These are phyloP conservation scores for Blastobotrys elegans DNA, from an alignment of 1,139 yeast genomes.

Conservation along the genomic window DNA sequence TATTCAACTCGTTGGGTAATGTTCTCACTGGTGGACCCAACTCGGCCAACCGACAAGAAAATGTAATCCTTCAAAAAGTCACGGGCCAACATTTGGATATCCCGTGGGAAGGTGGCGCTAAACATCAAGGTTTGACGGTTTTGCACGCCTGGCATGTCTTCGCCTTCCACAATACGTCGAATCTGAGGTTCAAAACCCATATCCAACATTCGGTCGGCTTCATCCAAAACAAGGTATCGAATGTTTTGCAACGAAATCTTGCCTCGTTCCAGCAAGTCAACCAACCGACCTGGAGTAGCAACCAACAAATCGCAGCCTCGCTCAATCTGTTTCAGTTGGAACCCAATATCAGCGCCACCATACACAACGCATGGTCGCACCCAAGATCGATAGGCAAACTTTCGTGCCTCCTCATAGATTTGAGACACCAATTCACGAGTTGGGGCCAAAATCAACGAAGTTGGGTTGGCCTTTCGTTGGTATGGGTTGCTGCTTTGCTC, in stretches of 20 bases:
- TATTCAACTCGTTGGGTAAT: constrained; percentile 89
- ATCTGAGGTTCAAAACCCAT: constrained; percentile 99
- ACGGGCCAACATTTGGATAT: constrained; percentile 93
- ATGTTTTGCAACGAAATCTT: constrained; percentile 82
- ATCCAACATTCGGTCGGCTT: constrained; percentile 99
- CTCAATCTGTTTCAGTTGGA: constrained; percentile 83
- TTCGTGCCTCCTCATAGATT: constrained; percentile 91
- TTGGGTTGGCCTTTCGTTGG: constrained; percentile 78
- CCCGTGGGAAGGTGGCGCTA: constrained; percentile 98
- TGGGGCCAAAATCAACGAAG: constrained; percentile 94
- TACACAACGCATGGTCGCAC: constrained; percentile 94
- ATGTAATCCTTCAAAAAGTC: constrained; percentile 95
- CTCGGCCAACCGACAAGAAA: constrained; percentile 96
- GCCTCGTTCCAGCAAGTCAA: constrained; percentile 93
- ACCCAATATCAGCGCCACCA: constrained; percentile 95
- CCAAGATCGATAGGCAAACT: constrained; percentile 98
- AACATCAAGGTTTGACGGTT: constrained; percentile 97
- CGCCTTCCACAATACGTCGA: constrained; percentile 94
- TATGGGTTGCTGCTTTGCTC: constrained; percentile 36
- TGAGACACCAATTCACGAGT: constrained; percentile 98
- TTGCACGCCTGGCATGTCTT: constrained; percentile 91
- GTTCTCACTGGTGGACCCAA: constrained; percentile 96
- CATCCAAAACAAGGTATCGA: constrained; percentile 92
- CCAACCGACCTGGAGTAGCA: constrained; percentile 99
- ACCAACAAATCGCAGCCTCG: constrained; percentile 94